phyloP scores from a whole-genome alignment of 805 yeast species.

The Kuraishia borneana region DNA sequence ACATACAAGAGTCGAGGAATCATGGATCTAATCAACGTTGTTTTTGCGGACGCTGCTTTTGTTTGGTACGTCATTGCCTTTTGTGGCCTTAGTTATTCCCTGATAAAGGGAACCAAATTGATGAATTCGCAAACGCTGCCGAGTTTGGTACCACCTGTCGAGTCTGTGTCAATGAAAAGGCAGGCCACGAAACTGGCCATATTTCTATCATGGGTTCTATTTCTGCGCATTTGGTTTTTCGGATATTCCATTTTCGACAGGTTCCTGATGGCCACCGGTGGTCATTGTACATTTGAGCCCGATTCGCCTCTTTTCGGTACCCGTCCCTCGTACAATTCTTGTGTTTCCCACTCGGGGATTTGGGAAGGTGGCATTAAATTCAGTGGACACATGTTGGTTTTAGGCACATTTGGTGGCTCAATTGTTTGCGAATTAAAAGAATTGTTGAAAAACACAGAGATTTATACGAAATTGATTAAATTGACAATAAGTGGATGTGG shows the following conservation, averaged over 20 bases:
- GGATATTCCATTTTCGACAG: conserved; percentile 21
- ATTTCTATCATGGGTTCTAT: conserved; percentile 11
- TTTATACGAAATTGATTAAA: too few relatives aligned
- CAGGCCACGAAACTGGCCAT: conserved; percentile 11
- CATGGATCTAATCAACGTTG: too few relatives aligned
- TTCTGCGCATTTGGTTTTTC: conserved; percentile 19
- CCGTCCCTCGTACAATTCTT: conserved; percentile 1
- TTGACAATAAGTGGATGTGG: too few relatives aligned
- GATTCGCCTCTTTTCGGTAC: neutral
- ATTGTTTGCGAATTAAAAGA: conserved; percentile 14
- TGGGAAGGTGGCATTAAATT: conserved; percentile 29
- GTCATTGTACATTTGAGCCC: conserved; percentile 16
- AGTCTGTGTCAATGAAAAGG: neutral
- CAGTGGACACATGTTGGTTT: conserved; percentile 30
- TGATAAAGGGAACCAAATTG: neutral
- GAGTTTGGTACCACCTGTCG: neutral
- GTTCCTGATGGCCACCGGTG: conserved; percentile 24
- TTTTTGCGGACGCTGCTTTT: too few relatives aligned
- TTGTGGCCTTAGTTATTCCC: neutral
- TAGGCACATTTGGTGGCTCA: conserved; percentile 21
- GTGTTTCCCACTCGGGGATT: conserved; percentile 9
- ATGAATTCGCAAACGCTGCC: neutral
- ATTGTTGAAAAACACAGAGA: too few relatives aligned
- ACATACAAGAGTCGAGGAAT: too few relatives aligned
- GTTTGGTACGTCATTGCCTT: neutral